Evolutionary conservation across 1,139 yeast genomes (phyloP), one percentile per base, ranked within the genome.

Genomic region (Pichia sp.): DNA sequence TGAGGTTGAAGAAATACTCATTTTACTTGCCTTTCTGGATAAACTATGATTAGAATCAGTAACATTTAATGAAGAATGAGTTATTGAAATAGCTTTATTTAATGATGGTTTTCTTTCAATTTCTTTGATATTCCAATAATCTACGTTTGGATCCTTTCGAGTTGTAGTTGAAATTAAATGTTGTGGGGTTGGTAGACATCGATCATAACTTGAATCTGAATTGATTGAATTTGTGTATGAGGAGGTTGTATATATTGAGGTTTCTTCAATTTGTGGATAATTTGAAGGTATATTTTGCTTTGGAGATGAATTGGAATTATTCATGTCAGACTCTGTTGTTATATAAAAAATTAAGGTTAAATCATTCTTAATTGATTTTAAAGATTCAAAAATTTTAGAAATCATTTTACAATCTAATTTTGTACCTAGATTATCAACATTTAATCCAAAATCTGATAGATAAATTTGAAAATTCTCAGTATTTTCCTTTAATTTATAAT

Each of bases 121-220:
- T 31, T 64, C 87, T 62, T 84, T 84, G 62, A 83, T 77, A 60
- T 80, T 84, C 73, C 83, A 70, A 60, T 85, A 85, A 64, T 84
- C 90, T 14, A 73, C 56, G 52, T 68, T 58, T 34, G 66, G 67
- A 70, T 67, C 76, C 19, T 50, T 56, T 18, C 56, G 53, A 4
- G 44, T 48, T 2, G 54, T 53, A 8, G 44, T 48, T 3, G 54
- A 65, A 25, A 81, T 68, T 53, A 80, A 64, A 57, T 82, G 80
- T 58, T 80, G 84, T 0, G 87, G 87, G 0, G 87, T 82, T 18
- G 78, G 77, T 11, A 83, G 81, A 53, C 80, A 79, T 33, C 66
- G 69, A 38, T 73, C 79, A 27, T 71, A 73, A 44, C 74, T 72
- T 11, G 73, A 75, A 44, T 67, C 70, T 8, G 74, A 69, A 28